Evolutionary conservation across 805 yeast genomes (phyloP), one percentile per base, ranked within the genome.

Genomic region (Pichia manshurica): DNA sequence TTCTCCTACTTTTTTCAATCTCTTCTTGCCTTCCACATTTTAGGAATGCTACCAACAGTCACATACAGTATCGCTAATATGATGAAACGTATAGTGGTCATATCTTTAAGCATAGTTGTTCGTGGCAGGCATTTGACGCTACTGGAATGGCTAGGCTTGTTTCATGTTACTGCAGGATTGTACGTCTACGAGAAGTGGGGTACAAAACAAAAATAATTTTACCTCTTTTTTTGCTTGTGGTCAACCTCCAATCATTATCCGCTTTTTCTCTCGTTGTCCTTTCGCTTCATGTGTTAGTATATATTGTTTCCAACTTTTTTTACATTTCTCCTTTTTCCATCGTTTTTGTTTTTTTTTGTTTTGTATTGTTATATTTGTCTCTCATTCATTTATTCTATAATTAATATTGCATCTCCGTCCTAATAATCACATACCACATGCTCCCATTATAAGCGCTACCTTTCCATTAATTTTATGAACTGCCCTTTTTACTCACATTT

Each of bases 81-180:
- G 77, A 77, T 89, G 78, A 89, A 89, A 67, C 79, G 96, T 58
- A 84, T 89, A n/a, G 84, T 87, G 1, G 78, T 89, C 28, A 88
- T 89, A 38, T 74, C 84, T 1, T 82, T 83, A 1, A 86, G 96
- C 56, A 85, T 90, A 69, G 49, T 84, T 36, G 77, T 75, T 71
- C 75, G 73, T 33, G 82, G 82, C 22, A 74, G 72, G 20, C 55
- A 59, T 16, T 64, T 81, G n/a, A 67, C 78, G 2, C 44, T 65
- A 1, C 59, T 65, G 19, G 87, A 82, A 58, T 42, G 65, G 3
- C 29, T 69, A 13, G 88, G 88, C 0, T 57, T 83, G 15, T 33
- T 66, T 2, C 63, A 78, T 38, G 78, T 82, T 34, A 74, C 72
- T 3, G 41, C 70, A 19, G 89, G 89, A 0, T 60, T 82, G 36